Conservation (phyloP, 805 yeast species). For the Sporopachydermia lactativora region DNA sequence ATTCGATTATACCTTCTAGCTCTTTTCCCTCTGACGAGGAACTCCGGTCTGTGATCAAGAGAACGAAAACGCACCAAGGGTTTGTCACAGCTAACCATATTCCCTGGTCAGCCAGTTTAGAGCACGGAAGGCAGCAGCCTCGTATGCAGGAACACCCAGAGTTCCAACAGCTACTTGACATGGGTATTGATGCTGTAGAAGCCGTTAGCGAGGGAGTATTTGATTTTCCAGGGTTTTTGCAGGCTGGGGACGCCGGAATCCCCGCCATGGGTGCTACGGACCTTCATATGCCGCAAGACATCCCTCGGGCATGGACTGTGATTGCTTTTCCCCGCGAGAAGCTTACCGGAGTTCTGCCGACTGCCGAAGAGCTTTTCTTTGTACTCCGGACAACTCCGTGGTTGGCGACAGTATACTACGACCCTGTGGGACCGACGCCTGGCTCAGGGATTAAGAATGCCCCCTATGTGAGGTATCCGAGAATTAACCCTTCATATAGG, state of each 20-base stretch:
- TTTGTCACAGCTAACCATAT: constrained; percentile 13
- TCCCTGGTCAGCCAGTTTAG: constrained; percentile 12
- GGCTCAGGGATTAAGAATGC: constrained; percentile 10
- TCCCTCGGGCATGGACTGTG: constrained; percentile 12
- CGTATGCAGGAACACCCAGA: constrained; percentile 11
- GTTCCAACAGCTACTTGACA: constrained; percentile 8
- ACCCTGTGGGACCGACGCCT: no score
- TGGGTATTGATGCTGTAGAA: constrained; percentile 15
- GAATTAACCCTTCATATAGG: constrained; percentile 7
- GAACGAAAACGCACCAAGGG: constrained; percentile 12
- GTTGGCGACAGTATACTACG: no score
- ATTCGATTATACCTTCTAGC: constrained; percentile 10
- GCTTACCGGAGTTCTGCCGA: no score
- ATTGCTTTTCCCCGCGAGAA: constrained; percentile 5
- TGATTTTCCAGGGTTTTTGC: constrained; percentile 10
- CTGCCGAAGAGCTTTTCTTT: no score
- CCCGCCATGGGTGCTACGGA: constrained; percentile 12
- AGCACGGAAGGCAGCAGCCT: constrained; percentile 8
- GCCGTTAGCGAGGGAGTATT: constrained; percentile 12
- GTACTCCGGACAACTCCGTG: no score
- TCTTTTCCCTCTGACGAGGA: constrained; percentile 13
- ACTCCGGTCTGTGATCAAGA: constrained; percentile 8
- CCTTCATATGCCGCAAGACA: constrained; percentile 9
- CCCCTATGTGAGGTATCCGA: constrained; percentile 8
- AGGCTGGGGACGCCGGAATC: constrained; percentile 8